Evolutionary conservation across 805 yeast genomes (phyloP), one percentile per base, ranked within the genome.

Genomic region (Sungouiella thailandica): DNA sequence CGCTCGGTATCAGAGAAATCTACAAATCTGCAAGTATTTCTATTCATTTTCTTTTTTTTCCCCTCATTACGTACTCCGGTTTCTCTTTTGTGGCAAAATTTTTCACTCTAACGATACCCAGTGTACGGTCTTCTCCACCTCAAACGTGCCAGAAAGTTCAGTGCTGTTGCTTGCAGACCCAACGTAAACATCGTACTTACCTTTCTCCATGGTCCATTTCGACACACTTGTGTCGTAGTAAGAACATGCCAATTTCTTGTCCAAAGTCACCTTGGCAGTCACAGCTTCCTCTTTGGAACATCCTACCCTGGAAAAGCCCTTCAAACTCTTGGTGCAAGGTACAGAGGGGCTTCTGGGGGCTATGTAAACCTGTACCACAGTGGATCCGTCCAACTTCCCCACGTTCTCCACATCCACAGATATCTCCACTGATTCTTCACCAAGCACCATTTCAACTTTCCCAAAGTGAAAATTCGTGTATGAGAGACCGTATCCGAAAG

Each of bases 401-500:
- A 19, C 7, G 9, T 19, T 19, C 8, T 9, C 8, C 7, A 19
- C 22, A 19, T 19, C 22, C 8, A 19, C 22, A 19, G 22, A 7
- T 9, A 19, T 7, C 9, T 19, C 22, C 7, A 19, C 22, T 7
- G 22, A 19, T n/a, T n/a, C n/a, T n/a, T n/a, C n/a, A n/a, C n/a
- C n/a, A n/a, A n/a, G n/a, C n/a, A n/a, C n/a, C 22, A 19, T 9
- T 19, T 9, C 9, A 9, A 19, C 53, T 38, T 68, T 51, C 6
- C 51, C 44, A 38, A 70, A 52, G 14, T 53, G 57, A 45, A 76
- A 78, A 0, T 60, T 43, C 15, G 81, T 68, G 58, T 76, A 78
- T 2, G 83, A 75, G 38, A 77, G 61, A 31, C 83, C 83, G 43
- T 52, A 62, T 5, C 83, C 83, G 52, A 78, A 78, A 31, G 82